Base-by-base conservation (phyloP, 345 rosid species). In the Moricandia moricandioides region DNA sequence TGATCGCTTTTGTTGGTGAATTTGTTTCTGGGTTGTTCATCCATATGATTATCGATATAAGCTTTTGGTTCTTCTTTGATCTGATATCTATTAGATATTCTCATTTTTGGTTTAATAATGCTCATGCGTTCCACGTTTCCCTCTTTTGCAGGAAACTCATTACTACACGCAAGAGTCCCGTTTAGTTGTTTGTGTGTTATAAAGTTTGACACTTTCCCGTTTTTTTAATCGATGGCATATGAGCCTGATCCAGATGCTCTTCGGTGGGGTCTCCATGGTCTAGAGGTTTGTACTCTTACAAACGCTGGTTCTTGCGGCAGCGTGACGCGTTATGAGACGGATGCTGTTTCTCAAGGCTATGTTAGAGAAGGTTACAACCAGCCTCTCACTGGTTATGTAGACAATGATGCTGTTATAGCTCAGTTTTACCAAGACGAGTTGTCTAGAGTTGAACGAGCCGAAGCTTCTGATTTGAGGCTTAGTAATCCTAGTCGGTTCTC, bases 361-460 rank as follows among this genome's bases (percentile, higher is more conserved):
- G 86, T 88, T 49, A 70, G 77, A 76, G 96, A 90, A 81, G 85
- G 85, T 74, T 88, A 85, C 65, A 67, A 69, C 9, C 84, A 81
- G 71, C 70, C 75, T 40, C 77, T 73, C 30, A 33, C 64, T 70
- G 70, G 64, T 12, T 68, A 83, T 51, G 84, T 85, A 2, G 97
- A 90, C 77, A 86, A 83, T 70, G 97, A 95, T 87, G 92, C 86
- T 4, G 86, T 82, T 37, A 90, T 95, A 34, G 97, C 97, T 45
- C 83, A 65, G 79, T 84, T 85, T 76, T 82, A 88, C 45, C 96
- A 89, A 74, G 96, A 90, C 63, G 97, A 95, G 69, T 74, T 89
- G 60, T 87, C 97, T 29, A 87, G 69, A 70, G 70, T 88, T 30
- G 85, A 85, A 79, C 75, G 68, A 62, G 92, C 73, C 0, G 97